phyloP scores from a whole-genome alignment of 208 protist genomes.

The Acanthamoeba lenticulata region DNA sequence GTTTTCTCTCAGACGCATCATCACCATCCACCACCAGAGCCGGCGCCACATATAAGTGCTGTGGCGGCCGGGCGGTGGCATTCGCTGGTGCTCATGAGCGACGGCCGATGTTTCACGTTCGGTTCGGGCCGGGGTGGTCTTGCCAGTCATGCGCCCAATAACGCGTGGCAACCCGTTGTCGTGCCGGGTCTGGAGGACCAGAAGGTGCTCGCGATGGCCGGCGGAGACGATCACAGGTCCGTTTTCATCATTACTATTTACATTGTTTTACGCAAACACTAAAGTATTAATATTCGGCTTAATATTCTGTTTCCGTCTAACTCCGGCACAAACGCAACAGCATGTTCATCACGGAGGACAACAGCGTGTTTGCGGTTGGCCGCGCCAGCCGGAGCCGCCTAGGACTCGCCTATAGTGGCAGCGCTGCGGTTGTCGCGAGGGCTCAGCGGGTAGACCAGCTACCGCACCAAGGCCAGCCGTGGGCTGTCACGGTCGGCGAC shows the following conservation, averaged over 20 bases:
- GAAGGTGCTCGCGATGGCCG: not conserved
- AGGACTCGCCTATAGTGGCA: not conserved
- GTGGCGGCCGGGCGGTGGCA: not conserved
- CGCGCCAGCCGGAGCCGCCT: not conserved
- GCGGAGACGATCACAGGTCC: slow-evolving; percentile 14
- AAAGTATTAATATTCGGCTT: not conserved
- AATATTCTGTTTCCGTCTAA: too few relatives aligned
- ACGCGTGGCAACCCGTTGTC: not conserved
- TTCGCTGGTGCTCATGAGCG: not conserved
- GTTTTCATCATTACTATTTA: not conserved
- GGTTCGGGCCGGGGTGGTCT: not conserved
- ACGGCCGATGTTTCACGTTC: not conserved
- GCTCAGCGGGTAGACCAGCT: not conserved
- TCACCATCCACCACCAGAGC: not conserved
- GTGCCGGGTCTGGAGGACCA: not conserved
- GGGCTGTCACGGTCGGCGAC: slow-evolving; percentile 4
- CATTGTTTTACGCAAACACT: not conserved
- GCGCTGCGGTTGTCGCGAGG: not conserved
- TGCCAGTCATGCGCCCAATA: not conserved
- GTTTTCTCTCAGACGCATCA: too few relatives aligned
- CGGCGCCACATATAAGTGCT: not conserved
- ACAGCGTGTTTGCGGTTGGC: not conserved
- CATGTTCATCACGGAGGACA: slow-evolving; percentile 4
- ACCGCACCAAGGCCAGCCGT: not conserved
- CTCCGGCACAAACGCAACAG: not conserved